A percentile compares a stretch with the other conserved stretches of the same genome.
phyloP scores from a whole-genome alignment of 768 basidiomycete genomes.

The Pleurotus salmoneostramineus region DNA sequence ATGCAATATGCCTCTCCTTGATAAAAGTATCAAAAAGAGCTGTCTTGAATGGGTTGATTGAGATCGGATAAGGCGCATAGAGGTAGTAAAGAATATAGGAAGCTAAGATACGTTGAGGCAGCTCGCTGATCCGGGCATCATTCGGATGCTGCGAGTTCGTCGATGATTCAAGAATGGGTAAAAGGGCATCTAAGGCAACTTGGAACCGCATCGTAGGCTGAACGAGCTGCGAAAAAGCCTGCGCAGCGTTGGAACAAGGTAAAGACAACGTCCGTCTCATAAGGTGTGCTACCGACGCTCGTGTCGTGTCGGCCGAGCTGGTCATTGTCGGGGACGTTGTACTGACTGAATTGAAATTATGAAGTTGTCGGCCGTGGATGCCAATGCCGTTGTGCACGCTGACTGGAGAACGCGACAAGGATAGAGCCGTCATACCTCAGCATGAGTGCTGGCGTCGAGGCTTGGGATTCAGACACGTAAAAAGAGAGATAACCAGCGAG shows the following conservation, averaged over 20 bases:
- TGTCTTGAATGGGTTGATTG: constrained; percentile 80
- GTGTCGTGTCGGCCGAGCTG: constrained; percentile 21
- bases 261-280: constrained; percentile 62
- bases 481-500: neutral
- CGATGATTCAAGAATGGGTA: constrained; percentile 58
- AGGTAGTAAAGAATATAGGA: constrained; percentile 78
- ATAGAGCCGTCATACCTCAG: constrained; percentile 6
- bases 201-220: constrained; percentile 77
- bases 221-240: constrained; percentile 72
- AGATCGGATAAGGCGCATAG: constrained; percentile 76
- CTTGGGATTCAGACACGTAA: neutral
- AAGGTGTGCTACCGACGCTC: constrained; percentile 65
- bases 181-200: constrained; percentile 77
- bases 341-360: neutral
- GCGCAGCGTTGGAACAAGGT: constrained; percentile 74
- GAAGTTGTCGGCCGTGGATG: neutral
- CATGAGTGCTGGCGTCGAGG: constrained; percentile 1
- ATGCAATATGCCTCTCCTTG: constrained; percentile 63
- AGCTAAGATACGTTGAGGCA: constrained; percentile 71
- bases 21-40: constrained; percentile 64
- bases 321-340: neutral
- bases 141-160: constrained; percentile 39
- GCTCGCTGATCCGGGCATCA: constrained; percentile 37
- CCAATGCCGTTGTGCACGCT: neutral
- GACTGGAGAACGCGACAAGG: neutral